Base-by-base conservation (phyloP, 2,329 filamentous ascomycete genomes). In the Stromatinia cepivora region DNA sequence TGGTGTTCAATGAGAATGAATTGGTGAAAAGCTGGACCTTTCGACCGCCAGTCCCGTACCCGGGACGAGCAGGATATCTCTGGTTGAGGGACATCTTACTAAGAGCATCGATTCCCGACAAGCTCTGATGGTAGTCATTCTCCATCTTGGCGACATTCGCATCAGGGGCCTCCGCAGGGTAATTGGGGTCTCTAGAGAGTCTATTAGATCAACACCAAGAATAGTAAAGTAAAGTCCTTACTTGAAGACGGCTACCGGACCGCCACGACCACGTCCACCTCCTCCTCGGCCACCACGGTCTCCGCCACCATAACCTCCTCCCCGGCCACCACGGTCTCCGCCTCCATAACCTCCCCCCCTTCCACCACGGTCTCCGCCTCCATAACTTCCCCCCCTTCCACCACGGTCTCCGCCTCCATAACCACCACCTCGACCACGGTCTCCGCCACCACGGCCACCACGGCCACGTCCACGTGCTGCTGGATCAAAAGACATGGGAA, bases 271-370 rank as follows among this genome's bases (percentile, higher is more conserved):
- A 25, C 75, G 72, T 34, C 78, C 77, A 50, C 76, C 74, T 71
- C 69, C 73, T 57, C 72, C 46, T 57, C 76, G 73, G 45, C 77
- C 72, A 46, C 76, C 74, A 62, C 77, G 72, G 34, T 77, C 77
- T 56, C 77, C 75, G 66, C 77, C 73, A 48, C 78, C 74, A 25
- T 76, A 71, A 56, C 77, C 74, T 31, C 78, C 76, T 42, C 78
- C 74, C 63, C 78, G 71, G 31, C 78, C 77, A 62, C 78, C 75
- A 67, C 68, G 75, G 70, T 66, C 72, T 62, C 70, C 28, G 9
- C 70, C 65, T 13, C 66, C 66, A 39, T 48, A 42, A 11, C 64
- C 52, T 25, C 64, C 45, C 0, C 34, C 45, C 20, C 46, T 36
- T 22, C 78, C 75, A 63, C 69, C 75, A 68, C 65, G 72, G 57